phyloP scores from a whole-genome alignment of 495 filamentous ascomycete genomes.

The Aspergillus nanangensis region DNA sequence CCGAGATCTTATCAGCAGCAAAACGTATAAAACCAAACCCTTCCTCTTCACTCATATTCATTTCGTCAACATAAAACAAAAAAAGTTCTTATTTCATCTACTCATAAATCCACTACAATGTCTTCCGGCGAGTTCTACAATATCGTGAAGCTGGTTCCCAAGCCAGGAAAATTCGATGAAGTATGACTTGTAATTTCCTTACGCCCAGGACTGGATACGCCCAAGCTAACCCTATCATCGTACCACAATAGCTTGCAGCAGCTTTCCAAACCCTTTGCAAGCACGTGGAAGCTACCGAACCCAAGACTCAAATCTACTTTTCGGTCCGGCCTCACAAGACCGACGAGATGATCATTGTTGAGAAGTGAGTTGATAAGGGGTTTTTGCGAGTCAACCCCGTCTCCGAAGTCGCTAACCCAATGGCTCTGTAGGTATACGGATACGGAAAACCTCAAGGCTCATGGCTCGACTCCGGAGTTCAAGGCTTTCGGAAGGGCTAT shows the following conservation, averaged over 20 bases:
- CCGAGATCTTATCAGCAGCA: too few species aligned
- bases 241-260: not conserved
- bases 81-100: too few species aligned
- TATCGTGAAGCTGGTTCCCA: constrained; percentile 6
- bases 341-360: constrained; percentile 1
- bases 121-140: constrained; percentile 4
- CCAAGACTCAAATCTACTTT: constrained; percentile 6
- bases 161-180: constrained; percentile 3
- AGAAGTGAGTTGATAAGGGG: constrained; percentile 1
- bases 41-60: too few species aligned
- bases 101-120: too few species aligned
- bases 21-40: too few species aligned
- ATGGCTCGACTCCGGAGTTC: constrained; percentile 11
- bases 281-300: constrained; percentile 2
- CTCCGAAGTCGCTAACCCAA: too few species aligned
- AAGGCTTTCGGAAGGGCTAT: constrained; percentile 12
- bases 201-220: too few species aligned
- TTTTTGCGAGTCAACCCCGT: not conserved
- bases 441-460: constrained; percentile 12
- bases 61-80: too few species aligned
- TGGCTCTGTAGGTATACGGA: constrained; percentile 9
- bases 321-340: constrained; percentile 3
- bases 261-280: not conserved
- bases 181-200: not conserved
- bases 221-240: too few species aligned